phyloP scores from a whole-genome alignment of 225 moss, liverwort and hornwort species.

The Pseudisothecium myosuroides region DNA sequence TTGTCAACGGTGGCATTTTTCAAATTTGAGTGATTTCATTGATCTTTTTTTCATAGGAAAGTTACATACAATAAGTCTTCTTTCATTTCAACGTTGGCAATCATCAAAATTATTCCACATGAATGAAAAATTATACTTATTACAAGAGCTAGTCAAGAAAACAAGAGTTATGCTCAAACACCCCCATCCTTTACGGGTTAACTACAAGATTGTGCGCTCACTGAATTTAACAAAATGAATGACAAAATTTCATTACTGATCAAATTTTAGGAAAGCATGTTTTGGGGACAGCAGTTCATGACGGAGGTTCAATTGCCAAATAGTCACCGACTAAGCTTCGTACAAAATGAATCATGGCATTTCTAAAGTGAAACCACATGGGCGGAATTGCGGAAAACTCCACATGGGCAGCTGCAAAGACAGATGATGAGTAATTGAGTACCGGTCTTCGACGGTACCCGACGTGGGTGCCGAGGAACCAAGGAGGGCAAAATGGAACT shows the following conservation, averaged over 20 bases:
- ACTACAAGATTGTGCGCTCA: not conserved
- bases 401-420: not conserved
- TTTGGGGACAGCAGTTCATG: no score
- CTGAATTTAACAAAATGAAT: not conserved
- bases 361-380: not conserved
- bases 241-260: not conserved
- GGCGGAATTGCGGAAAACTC: not conserved
- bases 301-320: not conserved
- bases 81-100: no score
- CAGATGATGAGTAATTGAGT: not conserved
- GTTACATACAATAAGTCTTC: no score
- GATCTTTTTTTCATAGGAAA: no score
- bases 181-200: no score
- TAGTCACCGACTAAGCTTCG: not conserved
- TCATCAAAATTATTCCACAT: no score
- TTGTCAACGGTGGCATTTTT: no score
- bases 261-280: not conserved
- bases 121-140: no score
- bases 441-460: accelerated
- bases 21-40: no score
- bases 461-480: no score
- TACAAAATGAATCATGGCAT: not conserved
- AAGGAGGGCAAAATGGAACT: not conserved
- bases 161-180: no score
- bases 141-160: no score